A percentile compares a stretch with the other conserved stretches of the same genome.
phyloP scores from a whole-genome alignment of 2,329 filamentous ascomycete species.

The Rhynchosporium agropyri region DNA sequence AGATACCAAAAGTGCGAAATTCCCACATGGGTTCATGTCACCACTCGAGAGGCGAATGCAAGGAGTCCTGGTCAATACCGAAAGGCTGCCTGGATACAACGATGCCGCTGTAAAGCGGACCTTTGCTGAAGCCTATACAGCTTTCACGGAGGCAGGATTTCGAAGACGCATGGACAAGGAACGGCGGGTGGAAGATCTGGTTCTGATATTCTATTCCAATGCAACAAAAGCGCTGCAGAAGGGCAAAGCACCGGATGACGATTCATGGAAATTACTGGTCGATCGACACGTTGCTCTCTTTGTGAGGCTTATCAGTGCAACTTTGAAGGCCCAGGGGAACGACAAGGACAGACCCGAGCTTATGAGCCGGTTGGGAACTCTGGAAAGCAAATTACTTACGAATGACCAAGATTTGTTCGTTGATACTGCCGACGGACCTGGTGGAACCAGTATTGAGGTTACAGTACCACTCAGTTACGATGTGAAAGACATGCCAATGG shows the following conservation, averaged over 20 bases:
- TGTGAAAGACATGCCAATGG: conserved; percentile 95
- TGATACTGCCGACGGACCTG: conserved; percentile 58
- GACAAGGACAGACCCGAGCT: conserved; percentile 84
- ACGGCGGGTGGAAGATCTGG: conserved; percentile 85
- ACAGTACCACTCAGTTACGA: conserved; percentile 84
- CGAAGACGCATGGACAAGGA: conserved; percentile 93
- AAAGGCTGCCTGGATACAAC: conserved; percentile 84
- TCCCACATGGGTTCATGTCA: conserved; percentile 71
- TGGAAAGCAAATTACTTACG: conserved; percentile 91
- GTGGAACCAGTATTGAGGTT: conserved; percentile 74
- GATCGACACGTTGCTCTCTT: conserved; percentile 95
- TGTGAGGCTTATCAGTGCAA: conserved; percentile 79
- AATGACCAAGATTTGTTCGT: conserved; percentile 88
- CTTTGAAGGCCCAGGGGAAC: conserved; percentile 82
- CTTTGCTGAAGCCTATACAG: conserved; percentile 92
- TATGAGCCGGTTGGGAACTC: conserved; percentile 71
- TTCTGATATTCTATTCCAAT: conserved; percentile 95
- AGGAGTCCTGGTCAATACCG: conserved; percentile 68
- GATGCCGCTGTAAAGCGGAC: conserved; percentile 90
- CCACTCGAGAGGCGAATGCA: conserved; percentile 56
- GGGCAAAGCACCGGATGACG: conserved; percentile 74
- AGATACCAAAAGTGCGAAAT: conserved; percentile 69
- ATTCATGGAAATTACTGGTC: conserved; percentile 87
- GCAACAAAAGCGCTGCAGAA: conserved; percentile 89
- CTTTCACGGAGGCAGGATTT: conserved; percentile 86